Evolutionary conservation across 331 rosid genomes (phyloP).

Genomic region (Rosa hybrid): DNA sequence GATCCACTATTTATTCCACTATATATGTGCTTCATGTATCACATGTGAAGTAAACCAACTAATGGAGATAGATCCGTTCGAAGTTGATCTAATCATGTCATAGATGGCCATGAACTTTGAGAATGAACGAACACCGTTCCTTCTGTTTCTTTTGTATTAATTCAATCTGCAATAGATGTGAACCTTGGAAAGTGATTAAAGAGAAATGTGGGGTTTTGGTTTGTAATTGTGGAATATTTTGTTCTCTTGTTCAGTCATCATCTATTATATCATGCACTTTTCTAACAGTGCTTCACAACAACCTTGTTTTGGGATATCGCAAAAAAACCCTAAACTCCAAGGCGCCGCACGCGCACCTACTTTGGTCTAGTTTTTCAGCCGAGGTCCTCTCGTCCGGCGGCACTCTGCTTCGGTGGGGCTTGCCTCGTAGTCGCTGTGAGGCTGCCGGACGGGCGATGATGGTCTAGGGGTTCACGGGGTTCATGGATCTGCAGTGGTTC

Average conservation of each 20-base stretch:
- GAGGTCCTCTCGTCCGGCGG: no score
- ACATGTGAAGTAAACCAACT: neutral
- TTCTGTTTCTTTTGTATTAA: neutral
- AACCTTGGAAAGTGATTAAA: neutral
- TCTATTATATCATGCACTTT: neutral
- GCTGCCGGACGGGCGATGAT: no score
- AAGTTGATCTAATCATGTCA: neutral
- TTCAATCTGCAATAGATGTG: neutral
- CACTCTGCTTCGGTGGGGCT: no score
- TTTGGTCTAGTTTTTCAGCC: no score
- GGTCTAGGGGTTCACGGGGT: no score
- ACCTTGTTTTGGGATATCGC: neutral
- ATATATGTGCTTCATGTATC: neutral
- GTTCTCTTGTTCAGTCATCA: neutral
- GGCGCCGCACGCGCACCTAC: no score
- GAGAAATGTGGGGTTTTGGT: conserved; percentile 1
- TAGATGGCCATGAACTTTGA: neutral
- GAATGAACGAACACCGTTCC: neutral
- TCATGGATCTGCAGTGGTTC: no score
- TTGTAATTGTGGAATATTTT: neutral
- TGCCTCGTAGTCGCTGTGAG: no score
- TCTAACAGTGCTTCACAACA: neutral
- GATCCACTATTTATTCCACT: neutral
- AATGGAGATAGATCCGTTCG: neutral
- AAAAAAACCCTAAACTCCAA: no score